A percentile compares a stretch with the other conserved stretches of the same genome.
Conservation (phyloP, 2,329 filamentous ascomycete species). For the Diaporthe sp. region DNA sequence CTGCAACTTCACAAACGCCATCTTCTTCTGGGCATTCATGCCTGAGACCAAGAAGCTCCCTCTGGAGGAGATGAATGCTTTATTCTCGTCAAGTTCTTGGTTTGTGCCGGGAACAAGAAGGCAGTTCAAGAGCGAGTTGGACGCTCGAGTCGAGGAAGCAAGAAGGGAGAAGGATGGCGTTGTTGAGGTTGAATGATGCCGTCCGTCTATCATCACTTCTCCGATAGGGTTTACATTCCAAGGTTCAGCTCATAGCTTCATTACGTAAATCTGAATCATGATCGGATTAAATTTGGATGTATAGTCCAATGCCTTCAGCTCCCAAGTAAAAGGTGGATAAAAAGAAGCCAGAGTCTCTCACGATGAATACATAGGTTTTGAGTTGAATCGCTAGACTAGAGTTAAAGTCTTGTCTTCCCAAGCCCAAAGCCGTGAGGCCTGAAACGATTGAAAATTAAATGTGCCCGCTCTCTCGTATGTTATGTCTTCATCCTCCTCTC, state of each 20-base stretch:
- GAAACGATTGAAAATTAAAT: background rate
- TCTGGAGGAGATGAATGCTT: slow-evolving; percentile 40
- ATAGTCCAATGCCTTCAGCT: too few species aligned
- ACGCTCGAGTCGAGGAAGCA: background rate
- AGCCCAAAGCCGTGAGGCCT: background rate
- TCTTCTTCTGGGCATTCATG: slow-evolving; percentile 42
- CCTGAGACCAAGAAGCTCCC: slow-evolving; percentile 42
- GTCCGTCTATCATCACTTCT: background rate
- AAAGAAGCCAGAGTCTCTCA: background rate
- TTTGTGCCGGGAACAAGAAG: slow-evolving; percentile 16
- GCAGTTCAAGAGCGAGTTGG: slow-evolving; percentile 1
- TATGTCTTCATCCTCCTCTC: background rate
- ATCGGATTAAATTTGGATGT: background rate
- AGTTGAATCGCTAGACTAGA: background rate
- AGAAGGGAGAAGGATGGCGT: slow-evolving; percentile 14
- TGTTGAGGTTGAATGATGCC: background rate
- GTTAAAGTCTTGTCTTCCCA: background rate
- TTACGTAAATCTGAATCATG: background rate
- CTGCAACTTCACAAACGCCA: slow-evolving; percentile 40
- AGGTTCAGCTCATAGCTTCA: background rate
- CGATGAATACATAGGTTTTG: background rate
- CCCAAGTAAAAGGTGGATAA: too few species aligned
- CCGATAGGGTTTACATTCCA: background rate
- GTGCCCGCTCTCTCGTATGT: background rate
- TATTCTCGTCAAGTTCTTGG: slow-evolving; percentile 28